Conservation (phyloP, 2,329 filamentous ascomycete genomes). For the Aureobasidium sp. region DNA sequence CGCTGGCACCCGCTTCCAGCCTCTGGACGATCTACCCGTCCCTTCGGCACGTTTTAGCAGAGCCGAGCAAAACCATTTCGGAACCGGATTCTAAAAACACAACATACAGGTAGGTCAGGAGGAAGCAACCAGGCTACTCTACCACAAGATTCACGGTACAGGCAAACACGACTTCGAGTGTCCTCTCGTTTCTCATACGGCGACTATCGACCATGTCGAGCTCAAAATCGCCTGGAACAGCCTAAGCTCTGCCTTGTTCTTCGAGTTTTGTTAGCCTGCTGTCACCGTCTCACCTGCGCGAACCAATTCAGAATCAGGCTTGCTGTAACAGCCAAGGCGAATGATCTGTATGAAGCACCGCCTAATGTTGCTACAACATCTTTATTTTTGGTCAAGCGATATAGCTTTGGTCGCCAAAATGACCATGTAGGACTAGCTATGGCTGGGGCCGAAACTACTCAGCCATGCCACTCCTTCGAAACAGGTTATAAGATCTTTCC, state of each 20-base stretch:
- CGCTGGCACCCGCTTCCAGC: background rate
- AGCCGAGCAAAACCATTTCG: background rate
- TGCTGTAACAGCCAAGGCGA: conserved; percentile 11
- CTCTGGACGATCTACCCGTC: background rate
- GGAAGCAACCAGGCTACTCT: background rate
- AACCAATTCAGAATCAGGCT: background rate
- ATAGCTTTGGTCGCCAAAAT: background rate
- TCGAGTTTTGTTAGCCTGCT: background rate
- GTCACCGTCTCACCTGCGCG: conserved; percentile 10
- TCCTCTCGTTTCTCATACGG: too few relatives aligned
- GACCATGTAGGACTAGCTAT: background rate
- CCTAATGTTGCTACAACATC: background rate
- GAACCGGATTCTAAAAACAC: background rate
- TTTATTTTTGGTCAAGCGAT: conserved; percentile 8
- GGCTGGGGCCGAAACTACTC: background rate
- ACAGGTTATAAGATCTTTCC: conserved; percentile 1
- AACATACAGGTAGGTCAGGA: background rate
- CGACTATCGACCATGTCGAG: background rate
- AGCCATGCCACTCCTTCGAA: background rate
- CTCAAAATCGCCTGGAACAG: background rate
- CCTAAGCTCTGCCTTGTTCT: background rate
- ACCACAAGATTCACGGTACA: background rate
- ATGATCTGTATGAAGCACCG: background rate
- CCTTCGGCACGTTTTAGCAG: background rate
- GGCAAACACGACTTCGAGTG: background rate